Evolutionary conservation across 163 green algal species (phyloP).

Genomic region (Picocystis sp.): DNA sequence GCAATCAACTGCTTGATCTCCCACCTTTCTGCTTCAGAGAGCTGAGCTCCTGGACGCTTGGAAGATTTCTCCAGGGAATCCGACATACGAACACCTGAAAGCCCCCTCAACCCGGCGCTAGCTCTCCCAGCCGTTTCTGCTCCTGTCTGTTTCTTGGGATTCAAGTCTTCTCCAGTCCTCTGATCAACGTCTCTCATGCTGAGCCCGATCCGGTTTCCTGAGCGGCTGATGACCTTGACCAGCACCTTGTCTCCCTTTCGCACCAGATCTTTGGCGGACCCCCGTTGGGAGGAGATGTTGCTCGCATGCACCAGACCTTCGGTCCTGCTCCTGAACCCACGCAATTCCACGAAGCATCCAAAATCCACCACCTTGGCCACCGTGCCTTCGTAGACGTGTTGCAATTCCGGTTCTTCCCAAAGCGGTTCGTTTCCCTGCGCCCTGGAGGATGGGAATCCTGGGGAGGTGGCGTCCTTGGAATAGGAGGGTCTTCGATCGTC

Average conservation of each 20-base stretch:
- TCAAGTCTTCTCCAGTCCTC: slow-evolving; percentile 58
- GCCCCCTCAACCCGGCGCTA: slow-evolving; percentile 26
- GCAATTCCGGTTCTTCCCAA: slow-evolving; percentile 45
- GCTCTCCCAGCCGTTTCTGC: slow-evolving; percentile 3
- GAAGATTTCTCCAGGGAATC: slow-evolving; percentile 1
- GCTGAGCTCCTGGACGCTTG: too few relatives aligned
- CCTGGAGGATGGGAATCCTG: not conserved
- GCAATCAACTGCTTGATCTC: slow-evolving; percentile 82
- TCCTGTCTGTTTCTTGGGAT: slow-evolving; percentile 25
- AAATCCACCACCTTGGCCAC: slow-evolving; percentile 85
- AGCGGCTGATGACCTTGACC: slow-evolving; percentile 73
- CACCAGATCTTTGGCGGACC: slow-evolving; percentile 64
- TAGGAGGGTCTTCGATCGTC: slow-evolving; percentile 5
- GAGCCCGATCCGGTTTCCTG: slow-evolving; percentile 49
- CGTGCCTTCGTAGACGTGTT: slow-evolving; percentile 50
- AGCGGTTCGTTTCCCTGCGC: slow-evolving; percentile 17
- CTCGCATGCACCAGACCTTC: slow-evolving; percentile 87
- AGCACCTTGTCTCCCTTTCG: slow-evolving; percentile 57
- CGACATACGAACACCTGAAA: slow-evolving; percentile 46
- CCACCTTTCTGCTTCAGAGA: slow-evolving; percentile 50
- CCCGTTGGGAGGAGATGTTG: slow-evolving; percentile 50
- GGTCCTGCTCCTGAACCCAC: slow-evolving; percentile 27
- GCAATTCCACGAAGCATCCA: slow-evolving; percentile 89
- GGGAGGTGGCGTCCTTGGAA: slow-evolving; percentile 3
- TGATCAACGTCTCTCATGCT: slow-evolving; percentile 93